Percentiles rank a stretch among this genome's conserved stretches.
Conservation (phyloP, 257 asterid species). For the Solanum peruvianum region DNA sequence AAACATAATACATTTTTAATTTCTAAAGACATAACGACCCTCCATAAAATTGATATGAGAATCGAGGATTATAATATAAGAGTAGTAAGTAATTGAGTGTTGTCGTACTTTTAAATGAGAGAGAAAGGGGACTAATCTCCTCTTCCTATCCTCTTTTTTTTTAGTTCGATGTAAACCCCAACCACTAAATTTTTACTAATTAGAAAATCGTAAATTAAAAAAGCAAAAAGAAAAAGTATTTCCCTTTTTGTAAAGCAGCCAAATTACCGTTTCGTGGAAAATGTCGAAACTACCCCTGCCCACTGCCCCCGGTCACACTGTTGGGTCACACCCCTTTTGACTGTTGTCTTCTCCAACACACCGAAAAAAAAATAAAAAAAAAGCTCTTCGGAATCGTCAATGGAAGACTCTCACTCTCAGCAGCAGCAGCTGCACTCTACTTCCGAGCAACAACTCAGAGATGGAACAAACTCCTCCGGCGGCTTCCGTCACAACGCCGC, state of each 20-base stretch:
- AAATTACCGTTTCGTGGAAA: not conserved
- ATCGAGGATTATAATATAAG: not conserved
- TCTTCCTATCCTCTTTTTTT: not conserved
- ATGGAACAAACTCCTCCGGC: not conserved
- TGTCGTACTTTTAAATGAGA: not conserved
- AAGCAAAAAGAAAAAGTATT: no score
- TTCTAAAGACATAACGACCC: not conserved
- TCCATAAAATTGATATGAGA: not conserved
- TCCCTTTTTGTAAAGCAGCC: not conserved
- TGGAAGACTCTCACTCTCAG: conserved; percentile 5
- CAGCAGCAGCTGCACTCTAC: not conserved
- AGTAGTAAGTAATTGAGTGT: not conserved
- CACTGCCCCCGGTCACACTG: not conserved
- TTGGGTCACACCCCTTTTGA: conserved; percentile 1
- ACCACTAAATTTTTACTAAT: not conserved
- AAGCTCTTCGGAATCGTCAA: not conserved
- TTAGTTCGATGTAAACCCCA: not conserved
- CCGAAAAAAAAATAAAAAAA: not conserved
- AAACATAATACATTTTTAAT: not conserved
- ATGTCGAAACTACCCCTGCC: not conserved
- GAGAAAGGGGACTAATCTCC: not conserved
- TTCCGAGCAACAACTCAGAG: not conserved
- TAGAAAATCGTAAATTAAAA: not conserved
- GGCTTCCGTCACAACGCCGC: not conserved
- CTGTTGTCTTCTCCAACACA: not conserved